Conservation (phyloP, 2,329 filamentous ascomycete species). For the Fusarium brevicatenulatum region DNA sequence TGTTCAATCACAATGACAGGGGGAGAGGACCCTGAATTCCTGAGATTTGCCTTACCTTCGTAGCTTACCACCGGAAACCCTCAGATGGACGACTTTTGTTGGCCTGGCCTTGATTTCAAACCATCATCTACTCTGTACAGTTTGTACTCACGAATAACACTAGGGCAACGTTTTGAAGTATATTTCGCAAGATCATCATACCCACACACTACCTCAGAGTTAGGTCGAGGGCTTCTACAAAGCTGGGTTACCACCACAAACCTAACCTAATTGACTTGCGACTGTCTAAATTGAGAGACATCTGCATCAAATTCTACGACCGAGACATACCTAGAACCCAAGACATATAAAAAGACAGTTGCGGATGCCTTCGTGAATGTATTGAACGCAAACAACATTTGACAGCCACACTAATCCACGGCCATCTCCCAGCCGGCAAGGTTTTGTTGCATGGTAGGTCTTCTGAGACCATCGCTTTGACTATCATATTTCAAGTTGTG, state of each 20-base stretch:
- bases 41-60: not conserved
- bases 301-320: slow-evolving; percentile 11
- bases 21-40: slow-evolving; percentile 17
- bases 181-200: not conserved
- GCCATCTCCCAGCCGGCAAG: not conserved
- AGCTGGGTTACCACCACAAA: not conserved
- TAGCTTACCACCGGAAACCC: not conserved
- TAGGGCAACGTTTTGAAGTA: not conserved
- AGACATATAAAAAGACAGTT: slow-evolving; percentile 16
- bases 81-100: not conserved
- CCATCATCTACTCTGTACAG: not conserved
- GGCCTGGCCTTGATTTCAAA: not conserved
- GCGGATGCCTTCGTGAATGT: not conserved
- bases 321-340: slow-evolving; percentile 7
- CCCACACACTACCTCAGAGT: not conserved
- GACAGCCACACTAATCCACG: not conserved
- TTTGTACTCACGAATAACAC: not conserved
- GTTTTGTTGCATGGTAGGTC: not conserved
- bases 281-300: slow-evolving; percentile 5
- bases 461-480: not conserved
- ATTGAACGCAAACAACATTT: not conserved
- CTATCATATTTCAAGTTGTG: not conserved
- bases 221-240: not conserved
- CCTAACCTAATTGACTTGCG: not conserved
- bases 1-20: not conserved